A percentile compares a stretch with the other conserved stretches of the same genome.
Conservation (phyloP, 139 green algal genomes). For the Haematococcus sp. region DNA sequence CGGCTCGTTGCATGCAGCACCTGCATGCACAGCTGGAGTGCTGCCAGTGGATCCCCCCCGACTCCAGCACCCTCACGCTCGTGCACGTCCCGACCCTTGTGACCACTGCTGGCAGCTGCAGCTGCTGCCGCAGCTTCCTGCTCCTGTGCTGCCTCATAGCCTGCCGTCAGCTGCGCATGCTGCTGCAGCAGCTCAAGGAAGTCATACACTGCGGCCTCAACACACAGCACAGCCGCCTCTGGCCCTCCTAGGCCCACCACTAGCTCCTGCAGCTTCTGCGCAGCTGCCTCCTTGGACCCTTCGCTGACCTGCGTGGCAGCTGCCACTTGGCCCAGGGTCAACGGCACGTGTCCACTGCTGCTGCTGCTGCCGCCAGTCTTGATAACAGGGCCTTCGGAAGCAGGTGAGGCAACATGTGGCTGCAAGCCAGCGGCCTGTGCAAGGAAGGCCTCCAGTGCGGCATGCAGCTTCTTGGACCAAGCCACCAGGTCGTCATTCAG, state of each 20-base stretch:
- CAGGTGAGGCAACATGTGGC: not conserved
- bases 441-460: not conserved
- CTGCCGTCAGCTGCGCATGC: slow-evolving; percentile 15
- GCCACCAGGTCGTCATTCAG: not conserved
- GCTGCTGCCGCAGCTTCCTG: not conserved
- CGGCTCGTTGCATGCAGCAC: slow-evolving; percentile 19
- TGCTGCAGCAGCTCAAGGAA: slow-evolving; percentile 27
- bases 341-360: not conserved
- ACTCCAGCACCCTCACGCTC: not conserved
- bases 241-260: not conserved
- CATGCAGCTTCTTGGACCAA: slow-evolving; percentile 17
- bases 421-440: not conserved
- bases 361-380: too few relatives aligned
- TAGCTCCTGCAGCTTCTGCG: too few relatives aligned
- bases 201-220: slow-evolving; percentile 10
- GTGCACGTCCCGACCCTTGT: not conserved
- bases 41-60: not conserved
- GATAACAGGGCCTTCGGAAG: too few relatives aligned
- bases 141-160: not conserved
- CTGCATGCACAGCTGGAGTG: slow-evolving; percentile 8
- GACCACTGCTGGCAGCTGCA: slow-evolving; percentile 3
- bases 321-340: too few relatives aligned
- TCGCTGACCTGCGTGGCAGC: too few relatives aligned
- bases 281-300: too few relatives aligned
- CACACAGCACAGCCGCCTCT: not conserved